A percentile compares a stretch with the other conserved stretches of the same genome.
phyloP scores from a whole-genome alignment of 352 stramenopile genomes.

The Phytophthora foliorum region DNA sequence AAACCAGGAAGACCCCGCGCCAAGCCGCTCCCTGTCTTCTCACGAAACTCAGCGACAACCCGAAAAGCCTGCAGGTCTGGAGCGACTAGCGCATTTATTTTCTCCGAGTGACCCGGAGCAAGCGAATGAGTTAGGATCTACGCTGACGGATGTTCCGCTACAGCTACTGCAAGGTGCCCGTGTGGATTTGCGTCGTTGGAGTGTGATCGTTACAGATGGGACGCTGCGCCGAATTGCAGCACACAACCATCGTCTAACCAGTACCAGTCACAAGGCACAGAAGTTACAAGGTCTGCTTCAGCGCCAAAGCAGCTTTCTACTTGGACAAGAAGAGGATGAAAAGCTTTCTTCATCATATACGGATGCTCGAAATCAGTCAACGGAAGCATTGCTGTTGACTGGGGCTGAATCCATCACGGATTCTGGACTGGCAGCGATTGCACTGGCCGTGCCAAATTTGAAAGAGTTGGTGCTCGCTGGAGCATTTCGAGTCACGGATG shows the following conservation, averaged over 20 bases:
- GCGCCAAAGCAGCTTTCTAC: constrained; percentile 12
- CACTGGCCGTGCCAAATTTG: constrained; percentile 55
- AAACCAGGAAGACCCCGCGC: constrained; percentile 45
- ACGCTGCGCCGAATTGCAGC: constrained; percentile 71
- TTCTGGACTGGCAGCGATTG: constrained; percentile 57
- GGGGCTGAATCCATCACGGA: constrained; percentile 79
- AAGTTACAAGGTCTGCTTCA: constrained; percentile 14
- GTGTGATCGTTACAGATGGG: constrained; percentile 69
- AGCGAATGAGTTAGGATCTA: background rate
- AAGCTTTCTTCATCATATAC: constrained; percentile 20
- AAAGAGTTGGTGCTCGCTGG: constrained; percentile 67
- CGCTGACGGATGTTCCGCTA: constrained; percentile 58
- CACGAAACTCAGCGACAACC: constrained; percentile 10
- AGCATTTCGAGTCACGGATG: constrained; percentile 61
- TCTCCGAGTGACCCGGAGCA: constrained; percentile 23
- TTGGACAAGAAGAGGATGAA: constrained; percentile 15
- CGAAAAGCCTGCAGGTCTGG: constrained; percentile 37
- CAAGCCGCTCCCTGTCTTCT: background rate
- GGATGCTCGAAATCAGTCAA: constrained; percentile 39
- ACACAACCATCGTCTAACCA: constrained; percentile 64
- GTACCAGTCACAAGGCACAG: constrained; percentile 26
- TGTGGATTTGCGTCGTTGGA: constrained; percentile 75
- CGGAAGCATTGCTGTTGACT: constrained; percentile 62
- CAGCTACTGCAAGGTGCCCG: constrained; percentile 67
- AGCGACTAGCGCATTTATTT: constrained; percentile 30